phyloP scores from a whole-genome alignment of 108 stramenopile genomes.

The Cyclostephanos invisitatus region DNA sequence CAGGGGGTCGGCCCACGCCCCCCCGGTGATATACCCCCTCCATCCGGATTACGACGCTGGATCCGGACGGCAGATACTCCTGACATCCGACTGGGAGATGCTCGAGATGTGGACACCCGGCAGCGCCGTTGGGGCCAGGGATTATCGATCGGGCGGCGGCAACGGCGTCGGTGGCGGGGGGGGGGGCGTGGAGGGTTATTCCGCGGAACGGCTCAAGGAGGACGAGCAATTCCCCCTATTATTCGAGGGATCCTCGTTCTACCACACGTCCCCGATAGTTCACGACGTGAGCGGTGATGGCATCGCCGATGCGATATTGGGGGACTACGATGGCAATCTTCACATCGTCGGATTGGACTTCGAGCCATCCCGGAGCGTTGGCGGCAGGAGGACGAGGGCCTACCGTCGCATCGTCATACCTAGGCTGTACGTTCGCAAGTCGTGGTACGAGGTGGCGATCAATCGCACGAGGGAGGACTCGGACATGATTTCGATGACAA shows the following conservation, averaged over 20 bases:
- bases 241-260: conserved; percentile 76
- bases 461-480: conserved; percentile 59
- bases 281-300: conserved; percentile 79
- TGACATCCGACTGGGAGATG: conserved; percentile 76
- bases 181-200: conserved; percentile 15
- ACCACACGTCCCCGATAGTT: conserved; percentile 63
- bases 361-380: conserved; percentile 1
- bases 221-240: conserved; percentile 75
- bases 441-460: conserved; percentile 67
- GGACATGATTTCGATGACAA: conserved; percentile 27
- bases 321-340: conserved; percentile 80
- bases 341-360: conserved; percentile 67
- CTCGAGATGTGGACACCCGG: conserved; percentile 77
- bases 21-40: conserved; percentile 73
- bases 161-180: conserved; percentile 5
- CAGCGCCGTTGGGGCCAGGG: conserved; percentile 36
- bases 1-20: conserved; percentile 30
- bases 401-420: conserved; percentile 70
- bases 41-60: conserved; percentile 68
- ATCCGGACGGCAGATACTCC: conserved; percentile 74
- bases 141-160: not conserved
- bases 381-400: conserved; percentile 39
- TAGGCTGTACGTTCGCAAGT: conserved; percentile 62
- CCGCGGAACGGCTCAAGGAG: conserved; percentile 66
- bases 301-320: conserved; percentile 67